Evolutionary conservation across 352 stramenopile species (phyloP), one percentile per base, ranked within the genome.

Genomic region (Phytophthora pistaciae): DNA sequence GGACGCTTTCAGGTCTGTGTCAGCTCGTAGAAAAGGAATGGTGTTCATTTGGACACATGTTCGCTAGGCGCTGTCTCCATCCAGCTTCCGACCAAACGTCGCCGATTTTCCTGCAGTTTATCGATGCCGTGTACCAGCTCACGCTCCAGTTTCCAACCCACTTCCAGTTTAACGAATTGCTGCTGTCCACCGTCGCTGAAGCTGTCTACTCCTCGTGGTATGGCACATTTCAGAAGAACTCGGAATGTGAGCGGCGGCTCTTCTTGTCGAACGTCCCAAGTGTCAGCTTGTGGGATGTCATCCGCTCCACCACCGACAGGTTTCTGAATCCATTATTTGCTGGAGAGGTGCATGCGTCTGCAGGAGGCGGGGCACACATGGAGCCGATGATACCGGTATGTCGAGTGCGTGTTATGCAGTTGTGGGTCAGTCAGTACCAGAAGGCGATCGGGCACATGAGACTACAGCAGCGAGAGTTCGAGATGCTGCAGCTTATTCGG

Each of bases 41-140:
- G 89, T 96, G 85, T 66, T 82, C 84, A 2, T 98, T 97, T 60
- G 92, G 92, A 3, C 91, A 97, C 72, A 95, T 91, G 73, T 98
- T 98, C 71, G 78, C 88, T 56, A 88, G 93, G 36, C 75, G 92
- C 1, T 93, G 84, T 54, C 85, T 83, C 0, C 87, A 94, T 69
- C 86, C 87, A 31, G 92, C 85, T 3, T 93, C 88, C 8, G 94
- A 99, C 53, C 93, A 99, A 72, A 94, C 96, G 20, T 99, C 97
- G 46, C 98, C 98, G 3, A 97, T 99, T 52, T 99, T 99, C 82
- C 77, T 99, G 44, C 98, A 99, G 74, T 99, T 99, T 77, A 79
- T 99, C 16, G 98, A 99, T 80, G 98, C 92, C 61, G 94, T 99
- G 27, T 99, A 97, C 72, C 98, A 99, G 79, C 78, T 99, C 23